A percentile compares a stretch with the other conserved stretches of the same genome.
phyloP scores from a whole-genome alignment of 164 flowering plant genomes.

The Nymphaea thermarum region DNA sequence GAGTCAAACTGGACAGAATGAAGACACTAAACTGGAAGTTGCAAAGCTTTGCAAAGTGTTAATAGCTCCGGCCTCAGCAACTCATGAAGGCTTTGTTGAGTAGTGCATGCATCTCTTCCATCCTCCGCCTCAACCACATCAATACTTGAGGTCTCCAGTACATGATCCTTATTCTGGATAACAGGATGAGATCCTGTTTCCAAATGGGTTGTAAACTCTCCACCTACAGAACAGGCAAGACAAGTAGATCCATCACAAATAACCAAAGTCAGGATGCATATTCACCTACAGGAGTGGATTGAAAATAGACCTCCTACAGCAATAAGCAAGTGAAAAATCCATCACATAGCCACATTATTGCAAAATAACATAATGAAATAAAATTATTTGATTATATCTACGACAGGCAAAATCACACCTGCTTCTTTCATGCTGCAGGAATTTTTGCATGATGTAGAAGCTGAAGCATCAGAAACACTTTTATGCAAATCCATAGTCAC shows the following conservation, averaged over 20 bases:
- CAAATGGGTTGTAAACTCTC: background rate
- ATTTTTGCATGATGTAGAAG: background rate
- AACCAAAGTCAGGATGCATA: background rate
- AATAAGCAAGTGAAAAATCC: background rate
- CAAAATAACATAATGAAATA: too few relatives aligned
- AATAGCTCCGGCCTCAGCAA: slow-evolving; percentile 41
- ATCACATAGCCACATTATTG: too few relatives aligned
- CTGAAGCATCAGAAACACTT: background rate
- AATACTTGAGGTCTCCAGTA: background rate
- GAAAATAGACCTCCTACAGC: background rate
- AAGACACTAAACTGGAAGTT: slow-evolving; percentile 37
- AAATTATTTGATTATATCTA: too few relatives aligned
- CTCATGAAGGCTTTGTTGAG: slow-evolving; percentile 39
- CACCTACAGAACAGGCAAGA: slow-evolving; percentile 8
- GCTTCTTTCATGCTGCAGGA: background rate
- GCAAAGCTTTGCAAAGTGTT: slow-evolving; percentile 44
- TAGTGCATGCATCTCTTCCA: slow-evolving; percentile 18
- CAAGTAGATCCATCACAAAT: background rate
- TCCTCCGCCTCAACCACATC: slow-evolving; percentile 19
- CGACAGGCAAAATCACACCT: background rate
- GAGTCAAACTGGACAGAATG: background rate
- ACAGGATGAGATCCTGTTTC: background rate
- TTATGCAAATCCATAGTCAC: background rate
- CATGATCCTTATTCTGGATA: background rate
- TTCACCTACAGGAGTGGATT: background rate